These are phyloP conservation scores for Singerocomus inundabilis DNA, from an alignment of 1,284 basidiomycete species.

Conservation along the genomic window DNA sequence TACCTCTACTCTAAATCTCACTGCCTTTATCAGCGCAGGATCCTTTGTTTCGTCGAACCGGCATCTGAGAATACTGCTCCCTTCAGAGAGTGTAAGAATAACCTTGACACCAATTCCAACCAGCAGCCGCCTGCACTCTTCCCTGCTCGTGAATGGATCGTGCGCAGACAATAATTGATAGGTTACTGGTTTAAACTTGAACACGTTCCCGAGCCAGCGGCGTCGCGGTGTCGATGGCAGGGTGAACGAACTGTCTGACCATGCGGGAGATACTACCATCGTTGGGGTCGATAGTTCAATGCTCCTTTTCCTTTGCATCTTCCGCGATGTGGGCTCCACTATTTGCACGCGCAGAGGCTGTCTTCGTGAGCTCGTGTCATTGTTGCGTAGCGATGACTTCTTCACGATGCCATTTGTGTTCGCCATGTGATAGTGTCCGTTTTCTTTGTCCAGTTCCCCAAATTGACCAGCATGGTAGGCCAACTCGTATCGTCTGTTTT, in stretches of 20 bases:
- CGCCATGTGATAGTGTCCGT: constrained; percentile 21
- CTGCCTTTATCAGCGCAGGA: constrained; percentile 55
- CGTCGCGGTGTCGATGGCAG: constrained; percentile 57
- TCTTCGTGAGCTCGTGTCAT: constrained; percentile 20
- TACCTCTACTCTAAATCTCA: constrained; percentile 78
- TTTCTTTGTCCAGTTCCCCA: constrained; percentile 39
- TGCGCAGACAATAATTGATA: constrained; percentile 65
- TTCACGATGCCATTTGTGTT: constrained; percentile 28
- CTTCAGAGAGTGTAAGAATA: constrained; percentile 62
- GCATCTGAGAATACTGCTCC: constrained; percentile 67
- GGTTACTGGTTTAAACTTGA: constrained; percentile 78
- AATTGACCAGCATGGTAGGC: constrained; percentile 16
- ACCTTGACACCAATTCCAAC: constrained; percentile 71
- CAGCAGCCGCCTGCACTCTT: constrained; percentile 72
- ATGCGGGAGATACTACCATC: constrained; percentile 37
- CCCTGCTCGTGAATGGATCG: constrained; percentile 67
- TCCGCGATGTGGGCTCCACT: constrained; percentile 43
- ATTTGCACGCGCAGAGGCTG: constrained; percentile 47
- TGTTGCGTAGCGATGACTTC: constrained; percentile 47
- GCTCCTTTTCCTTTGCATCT: constrained; percentile 46
- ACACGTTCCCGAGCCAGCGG: constrained; percentile 87
- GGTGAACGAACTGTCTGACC: constrained; percentile 46
- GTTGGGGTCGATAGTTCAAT: constrained; percentile 22
- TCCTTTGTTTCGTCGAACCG: constrained; percentile 58
- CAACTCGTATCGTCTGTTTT: neutral